Conservation (phyloP, 1,139 yeast genomes). For the Kluyveromyces marxianus region DNA sequence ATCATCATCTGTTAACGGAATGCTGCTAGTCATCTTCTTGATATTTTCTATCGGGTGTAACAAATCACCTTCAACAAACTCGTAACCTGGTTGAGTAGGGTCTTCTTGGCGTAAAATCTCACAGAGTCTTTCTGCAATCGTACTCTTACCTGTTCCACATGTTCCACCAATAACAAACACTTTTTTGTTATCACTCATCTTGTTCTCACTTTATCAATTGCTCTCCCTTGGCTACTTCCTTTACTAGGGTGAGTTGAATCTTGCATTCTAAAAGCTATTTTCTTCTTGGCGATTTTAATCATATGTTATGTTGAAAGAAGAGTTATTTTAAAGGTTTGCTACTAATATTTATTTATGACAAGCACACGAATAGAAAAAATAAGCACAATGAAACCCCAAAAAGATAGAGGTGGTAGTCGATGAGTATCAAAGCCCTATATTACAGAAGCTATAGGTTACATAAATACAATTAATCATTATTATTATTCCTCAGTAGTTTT, state of each 20-base stretch:
- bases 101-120: conserved; percentile 13
- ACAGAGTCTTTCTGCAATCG: conserved; percentile 56
- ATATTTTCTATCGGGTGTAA: conserved; percentile 69
- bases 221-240: background rate
- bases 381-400: no score
- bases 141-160: conserved; percentile 89
- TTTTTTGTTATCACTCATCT: conserved; percentile 6
- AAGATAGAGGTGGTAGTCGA: no score
- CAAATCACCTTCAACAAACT: conserved; percentile 78
- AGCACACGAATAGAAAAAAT: no score
- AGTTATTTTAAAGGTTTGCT: no score
- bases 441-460: no score
- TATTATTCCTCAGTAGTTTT: no score
- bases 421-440: no score
- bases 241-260: background rate
- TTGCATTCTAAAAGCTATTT: background rate
- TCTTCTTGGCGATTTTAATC: no score
- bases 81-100: conserved; percentile 30
- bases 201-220: no score
- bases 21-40: conserved; percentile 72
- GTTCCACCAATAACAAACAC: conserved; percentile 71
- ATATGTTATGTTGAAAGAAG: no score
- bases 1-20: conserved; percentile 81
- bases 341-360: no score
- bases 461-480: no score